Base-by-base conservation (phyloP, 805 yeast species). In the Torulaspora maleeae region DNA sequence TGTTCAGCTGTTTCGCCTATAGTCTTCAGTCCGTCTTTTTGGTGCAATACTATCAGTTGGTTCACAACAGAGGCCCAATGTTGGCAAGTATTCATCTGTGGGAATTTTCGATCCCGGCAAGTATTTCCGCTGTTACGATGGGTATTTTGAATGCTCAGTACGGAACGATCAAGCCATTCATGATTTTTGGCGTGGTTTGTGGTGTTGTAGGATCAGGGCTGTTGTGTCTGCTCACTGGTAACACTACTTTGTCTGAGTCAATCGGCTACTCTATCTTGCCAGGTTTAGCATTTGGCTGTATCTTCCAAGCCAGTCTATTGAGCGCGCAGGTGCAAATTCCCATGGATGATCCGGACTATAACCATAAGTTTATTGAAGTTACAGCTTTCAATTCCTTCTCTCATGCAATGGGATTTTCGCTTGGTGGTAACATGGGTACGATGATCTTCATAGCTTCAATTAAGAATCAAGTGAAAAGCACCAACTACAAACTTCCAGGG, bases 211-310 rank as follows among this genome's bases (percentile, higher is more conserved):
- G 74, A 1, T 50, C 61, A 25, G 75, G 73, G 4, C 40, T 63
- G 11, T 15, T 67, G 9, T 51, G 61, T 7, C 44, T 71, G 25
- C 56, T 68, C 25, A 52, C 58, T 2, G 64, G 57, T 22, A 49
- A 63, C 34, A 60, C 73, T 1, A 43, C 54, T 4, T 42, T 48
- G 3, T 40, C 61, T 0, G 29, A 55, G 25, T 58, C 58, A 28
- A 69, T 70, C 32, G 76, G 75, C 3, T 53, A 56, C 16, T 47
- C 68, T 40, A 64, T 71, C 27, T 55, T 69, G 15, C 62, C 67
- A 3, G 75, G 75, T 39, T 39, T 66, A 5, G 64, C 63, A 1
- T 50, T 69, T 25, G 76, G 74, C 16, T 29, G 56, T 8, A 48
- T 54, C 25, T 45, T 67, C 49, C 74, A 69, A 49, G 41, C 63